Evolutionary conservation across 2,329 filamentous ascomycete species (phyloP), one percentile per base, ranked within the genome.

Genomic region (Penicillium sp.): DNA sequence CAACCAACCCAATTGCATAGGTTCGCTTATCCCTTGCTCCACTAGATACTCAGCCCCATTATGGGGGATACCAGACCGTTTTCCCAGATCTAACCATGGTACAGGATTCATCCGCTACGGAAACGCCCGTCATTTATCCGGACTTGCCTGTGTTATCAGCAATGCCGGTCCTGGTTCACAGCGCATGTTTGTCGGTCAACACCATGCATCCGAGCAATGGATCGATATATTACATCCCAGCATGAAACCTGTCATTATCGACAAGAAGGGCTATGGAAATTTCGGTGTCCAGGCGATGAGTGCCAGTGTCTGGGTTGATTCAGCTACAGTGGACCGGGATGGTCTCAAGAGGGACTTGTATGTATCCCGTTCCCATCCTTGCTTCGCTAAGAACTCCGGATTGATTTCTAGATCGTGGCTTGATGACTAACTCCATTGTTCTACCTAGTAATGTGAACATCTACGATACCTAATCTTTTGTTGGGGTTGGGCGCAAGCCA

Each of bases 231-330:
- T 86, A 50, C 80, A 75, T 6, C 81, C 80, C 76, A 77, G 79
- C 50, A 67, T 80, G 50, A 78, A 77, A 0, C 75, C 82, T 61
- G 81, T 88, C 0, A 68, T 74, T 26, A 86, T 89, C 62, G 84
- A 84, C 61, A 69, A 77, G 2, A 75, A 82, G 42, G 87, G 87
- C 0, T 86, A 77, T 67, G 86, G 82, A 0, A 59, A 74, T 26
- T 89, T 89, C 62, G 76, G 76, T 0, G 83, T 82, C 40, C 72
- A 72, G 5, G 76, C 76, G 2, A 74, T 78, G 38, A 84, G 82
- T 65, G 79, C 87, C 2, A 79, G 81, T 39, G 81, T 89, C 4
- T 89, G 84, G 81, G 85, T 86, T 1, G 79, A 82, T 57, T 76
- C 77, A 47, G 76, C 77, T 56, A 83, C 83, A 24, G 49, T 46